These are phyloP conservation scores for Delonix regia DNA, from an alignment of 306 rosid genomes.

Conservation along the genomic window DNA sequence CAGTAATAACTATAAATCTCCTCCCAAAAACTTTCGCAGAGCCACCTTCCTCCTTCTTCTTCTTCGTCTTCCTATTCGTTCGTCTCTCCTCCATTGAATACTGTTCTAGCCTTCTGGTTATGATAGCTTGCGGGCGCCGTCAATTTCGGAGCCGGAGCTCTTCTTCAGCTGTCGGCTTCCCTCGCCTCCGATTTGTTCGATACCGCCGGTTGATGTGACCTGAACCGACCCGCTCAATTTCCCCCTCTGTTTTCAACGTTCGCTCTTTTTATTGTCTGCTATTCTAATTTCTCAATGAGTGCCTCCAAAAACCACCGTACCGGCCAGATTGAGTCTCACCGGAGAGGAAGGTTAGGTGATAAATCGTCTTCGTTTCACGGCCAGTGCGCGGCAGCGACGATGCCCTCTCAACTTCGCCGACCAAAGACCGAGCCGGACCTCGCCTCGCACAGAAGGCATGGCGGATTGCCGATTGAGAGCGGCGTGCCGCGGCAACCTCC, in stretches of 20 bases:
- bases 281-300: conserved; percentile 48
- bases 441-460: conserved; percentile 20
- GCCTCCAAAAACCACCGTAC: conserved; percentile 54
- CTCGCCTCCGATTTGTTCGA: conserved; percentile 56
- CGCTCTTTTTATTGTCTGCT: background rate
- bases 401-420: conserved; percentile 49
- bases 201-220: conserved; percentile 59
- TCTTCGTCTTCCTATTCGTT: background rate
- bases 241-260: background rate
- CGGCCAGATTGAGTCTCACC: conserved; percentile 50
- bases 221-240: background rate
- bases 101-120: conserved; percentile 39
- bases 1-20: background rate
- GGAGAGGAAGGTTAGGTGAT: conserved; percentile 55
- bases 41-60: background rate
- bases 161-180: conserved; percentile 59
- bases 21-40: background rate
- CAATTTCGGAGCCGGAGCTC: conserved; percentile 51
- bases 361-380: conserved; percentile 77
- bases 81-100: background rate
- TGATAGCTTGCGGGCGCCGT: conserved; percentile 44
- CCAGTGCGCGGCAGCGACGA: background rate
- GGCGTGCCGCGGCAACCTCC: conserved; percentile 51
- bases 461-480: conserved; percentile 24
- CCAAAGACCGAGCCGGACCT: conserved; percentile 81